Base-by-base conservation (phyloP, 2,329 filamentous ascomycete species). In the Xenoacremonium recifei region DNA sequence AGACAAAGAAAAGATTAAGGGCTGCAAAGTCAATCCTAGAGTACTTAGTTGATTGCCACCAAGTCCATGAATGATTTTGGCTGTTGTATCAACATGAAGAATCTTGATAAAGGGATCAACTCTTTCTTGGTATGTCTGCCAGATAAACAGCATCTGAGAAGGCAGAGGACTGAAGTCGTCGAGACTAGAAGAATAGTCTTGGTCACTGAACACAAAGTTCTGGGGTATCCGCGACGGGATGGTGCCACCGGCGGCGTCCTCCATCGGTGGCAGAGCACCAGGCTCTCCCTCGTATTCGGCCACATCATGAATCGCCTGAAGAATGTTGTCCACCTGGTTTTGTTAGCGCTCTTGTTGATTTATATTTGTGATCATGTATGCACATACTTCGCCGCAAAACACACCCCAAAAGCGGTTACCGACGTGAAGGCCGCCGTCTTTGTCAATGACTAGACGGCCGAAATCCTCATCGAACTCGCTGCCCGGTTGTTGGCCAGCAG, bases 71-170 rank as follows among this genome's bases (percentile, higher is more conserved):
- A 63, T 36, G 3, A 45, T 38, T 0, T 39, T 48, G 4, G 49
- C 48, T 11, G 58, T 30, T 5, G 39, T 53, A 7, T 53, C 52
- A 1, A 47, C 20, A 37, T 62, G 48, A 2, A 64, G 47, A 0
- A 64, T 37, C 19, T 64, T 63, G 40, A 64, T 51, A 37, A 64
- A 61, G 1, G 59, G 57, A 19, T 64, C 59, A 5, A 63, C 54
- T 31, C 50, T 61, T 15, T 60, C 47, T 4, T 59, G 43, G 21
- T 54, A 64, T n/a, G 45, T 41, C 9, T 58, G 47, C 61, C 60
- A 63, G 15, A 63, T 50, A 30, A 59, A 62, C 11, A 49, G 40
- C 43, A 61, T 51, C 9, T 63, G 58, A 9, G 57, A 54, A 6
- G 57, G 55, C 23, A 60, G 43, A 1, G 58, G 58, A 6, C 51